Evolutionary conservation across 2,329 filamentous ascomycete genomes (phyloP).

Genomic region (Aulographum hederae): DNA sequence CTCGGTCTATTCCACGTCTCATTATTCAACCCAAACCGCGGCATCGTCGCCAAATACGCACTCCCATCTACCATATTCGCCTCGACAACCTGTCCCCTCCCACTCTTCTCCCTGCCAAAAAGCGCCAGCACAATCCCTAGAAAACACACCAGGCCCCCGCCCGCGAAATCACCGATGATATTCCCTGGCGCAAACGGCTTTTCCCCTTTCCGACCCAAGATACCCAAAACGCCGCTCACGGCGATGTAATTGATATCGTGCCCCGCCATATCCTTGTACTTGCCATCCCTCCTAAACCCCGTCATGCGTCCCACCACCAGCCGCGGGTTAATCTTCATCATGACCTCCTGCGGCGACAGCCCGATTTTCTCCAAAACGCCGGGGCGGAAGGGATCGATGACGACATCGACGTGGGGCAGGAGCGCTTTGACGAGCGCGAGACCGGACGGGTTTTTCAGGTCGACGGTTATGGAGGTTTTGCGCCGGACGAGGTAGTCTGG

Average conservation of each 20-base stretch:
- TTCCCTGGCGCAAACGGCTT: conserved; percentile 68
- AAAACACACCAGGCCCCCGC: conserved; percentile 68
- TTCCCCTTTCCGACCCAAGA: conserved; percentile 53
- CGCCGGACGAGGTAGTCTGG: conserved; percentile 59
- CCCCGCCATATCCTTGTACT: conserved; percentile 73
- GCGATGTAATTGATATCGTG: conserved; percentile 96
- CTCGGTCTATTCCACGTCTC: conserved; percentile 43
- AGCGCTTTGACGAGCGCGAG: conserved; percentile 48
- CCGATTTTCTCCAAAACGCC: conserved; percentile 76
- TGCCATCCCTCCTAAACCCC: conserved; percentile 74
- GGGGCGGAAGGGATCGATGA: conserved; percentile 88
- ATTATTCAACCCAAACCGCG: conserved; percentile 46
- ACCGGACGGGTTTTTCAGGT: conserved; percentile 54
- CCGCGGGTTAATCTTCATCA: conserved; percentile 50
- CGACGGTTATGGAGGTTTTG: conserved; percentile 63
- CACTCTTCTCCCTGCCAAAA: conserved; percentile 42
- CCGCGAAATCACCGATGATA: conserved; percentile 78
- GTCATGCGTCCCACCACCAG: conserved; percentile 76
- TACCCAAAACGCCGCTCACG: conserved; percentile 58
- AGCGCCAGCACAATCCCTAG: conserved; percentile 70
- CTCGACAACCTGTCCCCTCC: conserved; percentile 74
- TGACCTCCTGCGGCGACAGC: conserved; percentile 47
- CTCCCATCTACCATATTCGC: conserved; percentile 93
- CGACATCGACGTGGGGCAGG: conserved; percentile 46
- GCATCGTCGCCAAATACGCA: conserved; percentile 61